Percentiles rank a stretch among this genome's conserved stretches.
These are phyloP conservation scores for Trichosanthes cucumerina DNA, from an alignment of 306 rosid genomes.

Conservation along the genomic window DNA sequence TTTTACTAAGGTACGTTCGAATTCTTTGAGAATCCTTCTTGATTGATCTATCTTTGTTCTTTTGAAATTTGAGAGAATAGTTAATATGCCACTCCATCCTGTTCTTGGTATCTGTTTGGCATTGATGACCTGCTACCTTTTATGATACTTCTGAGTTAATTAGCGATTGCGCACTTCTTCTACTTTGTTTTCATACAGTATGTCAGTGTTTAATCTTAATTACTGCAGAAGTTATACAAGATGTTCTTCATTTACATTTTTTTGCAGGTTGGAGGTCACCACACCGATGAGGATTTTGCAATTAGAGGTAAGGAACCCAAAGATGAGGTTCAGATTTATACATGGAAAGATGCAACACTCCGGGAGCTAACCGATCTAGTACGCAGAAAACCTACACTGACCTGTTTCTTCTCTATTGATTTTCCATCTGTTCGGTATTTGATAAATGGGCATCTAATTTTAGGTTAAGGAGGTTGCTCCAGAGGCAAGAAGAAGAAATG, in stretches of 20 bases:
- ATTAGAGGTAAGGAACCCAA: slow-evolving; percentile 91
- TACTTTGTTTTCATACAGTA: not conserved
- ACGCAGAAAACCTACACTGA: not conserved
- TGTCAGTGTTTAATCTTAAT: not conserved
- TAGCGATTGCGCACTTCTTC: not conserved
- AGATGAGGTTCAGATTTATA: slow-evolving; percentile 95
- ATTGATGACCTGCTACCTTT: not conserved
- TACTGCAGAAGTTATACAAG: not conserved
- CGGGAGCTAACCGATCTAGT: slow-evolving; percentile 90
- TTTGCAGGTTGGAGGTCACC: slow-evolving; percentile 70
- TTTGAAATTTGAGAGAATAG: not conserved
- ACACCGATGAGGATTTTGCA: slow-evolving; percentile 63
- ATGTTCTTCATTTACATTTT: not conserved
- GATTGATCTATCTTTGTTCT: not conserved
- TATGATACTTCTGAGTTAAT: not conserved
- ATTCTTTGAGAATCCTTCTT: not conserved
- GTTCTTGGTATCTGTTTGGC: not conserved
- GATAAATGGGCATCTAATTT: slow-evolving; percentile 11
- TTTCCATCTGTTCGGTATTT: not conserved
- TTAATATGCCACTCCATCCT: not conserved
- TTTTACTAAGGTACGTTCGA: slow-evolving; percentile 59
- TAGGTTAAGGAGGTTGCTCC: slow-evolving; percentile 97
- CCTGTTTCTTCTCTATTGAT: not conserved
- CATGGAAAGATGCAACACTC: slow-evolving; percentile 96
- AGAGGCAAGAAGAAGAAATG: slow-evolving; percentile 81